Conservation (phyloP, 805 yeast species). For the Ogataea trehaloabstinens region DNA sequence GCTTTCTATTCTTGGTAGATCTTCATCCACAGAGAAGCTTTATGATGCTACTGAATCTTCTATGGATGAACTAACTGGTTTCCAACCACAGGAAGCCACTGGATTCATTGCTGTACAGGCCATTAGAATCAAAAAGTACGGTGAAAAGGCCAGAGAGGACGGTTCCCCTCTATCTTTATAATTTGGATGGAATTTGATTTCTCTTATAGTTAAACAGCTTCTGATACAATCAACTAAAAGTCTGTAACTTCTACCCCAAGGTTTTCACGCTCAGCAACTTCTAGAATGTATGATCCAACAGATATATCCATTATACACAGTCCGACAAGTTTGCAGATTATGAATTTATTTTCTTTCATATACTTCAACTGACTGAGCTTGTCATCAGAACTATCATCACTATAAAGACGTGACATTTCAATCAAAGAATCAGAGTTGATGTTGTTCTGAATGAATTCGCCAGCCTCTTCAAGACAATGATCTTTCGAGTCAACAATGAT, state of each 20-base stretch:
- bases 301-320: constrained; percentile 62
- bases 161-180: constrained; percentile 51
- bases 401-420: constrained; percentile 43
- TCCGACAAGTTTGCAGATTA: constrained; percentile 58
- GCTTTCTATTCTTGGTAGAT: constrained; percentile 84
- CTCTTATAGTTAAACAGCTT: too few relatives aligned
- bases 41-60: constrained; percentile 98
- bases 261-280: constrained; percentile 23
- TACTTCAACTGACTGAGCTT: constrained; percentile 13
- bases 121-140: constrained; percentile 96
- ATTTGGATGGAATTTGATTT: too few relatives aligned
- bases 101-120: constrained; percentile 98
- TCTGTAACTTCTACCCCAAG: constrained; percentile 33
- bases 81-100: constrained; percentile 93
- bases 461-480: constrained; percentile 59
- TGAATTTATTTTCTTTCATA: constrained; percentile 30
- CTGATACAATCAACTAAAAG: too few relatives aligned
- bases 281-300: constrained; percentile 44
- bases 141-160: constrained; percentile 87
- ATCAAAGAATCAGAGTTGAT: constrained; percentile 40
- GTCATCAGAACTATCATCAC: constrained; percentile 4
- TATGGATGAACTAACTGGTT: constrained; percentile 98
- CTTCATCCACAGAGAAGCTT: constrained; percentile 90
- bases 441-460: constrained; percentile 53
- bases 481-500: constrained; percentile 60